Conservation (phyloP, 2,329 filamentous ascomycete genomes). For the Colletotrichum simmondsii region DNA sequence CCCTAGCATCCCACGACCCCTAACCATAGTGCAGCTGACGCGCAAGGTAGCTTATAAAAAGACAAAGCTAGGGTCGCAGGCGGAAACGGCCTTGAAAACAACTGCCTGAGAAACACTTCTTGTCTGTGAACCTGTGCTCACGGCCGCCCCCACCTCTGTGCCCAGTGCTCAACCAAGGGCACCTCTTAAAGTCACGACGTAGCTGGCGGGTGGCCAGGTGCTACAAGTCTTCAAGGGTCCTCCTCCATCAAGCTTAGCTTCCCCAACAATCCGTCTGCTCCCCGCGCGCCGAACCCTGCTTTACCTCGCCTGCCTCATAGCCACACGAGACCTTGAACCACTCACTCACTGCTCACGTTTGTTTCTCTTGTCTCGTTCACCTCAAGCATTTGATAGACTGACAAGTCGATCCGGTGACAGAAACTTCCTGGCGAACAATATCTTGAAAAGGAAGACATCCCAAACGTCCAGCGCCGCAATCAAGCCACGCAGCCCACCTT, state of each 20-base stretch:
- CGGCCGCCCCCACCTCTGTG: neutral
- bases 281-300: neutral
- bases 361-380: neutral
- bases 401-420: neutral
- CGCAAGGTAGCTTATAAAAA: no score
- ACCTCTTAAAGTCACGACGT: neutral
- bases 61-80: no score
- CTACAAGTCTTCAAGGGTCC: conserved; percentile 20
- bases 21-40: neutral
- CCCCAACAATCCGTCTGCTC: conserved; percentile 29
- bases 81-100: neutral
- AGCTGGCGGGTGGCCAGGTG: neutral
- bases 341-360: neutral
- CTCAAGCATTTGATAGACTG: neutral
- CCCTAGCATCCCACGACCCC: neutral
- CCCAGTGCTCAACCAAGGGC: neutral
- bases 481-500: neutral
- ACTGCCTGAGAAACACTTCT: neutral
- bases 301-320: neutral
- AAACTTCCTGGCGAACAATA: neutral
- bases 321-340: conserved; percentile 2
- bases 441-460: neutral
- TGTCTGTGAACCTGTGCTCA: neutral
- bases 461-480: neutral
- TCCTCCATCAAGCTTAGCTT: conserved; percentile 28